Percentiles rank a stretch among this genome's conserved stretches.
These are phyloP conservation scores for Chaetomium sp. DNA, from an alignment of 2,329 filamentous ascomycete species.

Conservation along the genomic window DNA sequence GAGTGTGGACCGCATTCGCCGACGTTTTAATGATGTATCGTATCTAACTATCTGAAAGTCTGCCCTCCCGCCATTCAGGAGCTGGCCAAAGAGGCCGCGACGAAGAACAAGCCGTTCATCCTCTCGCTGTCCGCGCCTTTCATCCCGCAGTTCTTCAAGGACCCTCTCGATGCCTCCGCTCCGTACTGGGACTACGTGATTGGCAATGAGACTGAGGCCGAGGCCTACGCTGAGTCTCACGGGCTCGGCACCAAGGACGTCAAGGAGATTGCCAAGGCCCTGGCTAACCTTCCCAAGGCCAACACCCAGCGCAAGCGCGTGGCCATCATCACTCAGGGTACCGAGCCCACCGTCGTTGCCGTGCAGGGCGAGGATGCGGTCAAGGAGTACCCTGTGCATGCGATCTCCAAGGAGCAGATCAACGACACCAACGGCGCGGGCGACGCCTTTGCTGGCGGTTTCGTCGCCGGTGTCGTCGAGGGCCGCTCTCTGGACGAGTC, in stretches of 20 bases:
- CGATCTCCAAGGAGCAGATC: slow-evolving; percentile 71
- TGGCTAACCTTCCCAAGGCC: slow-evolving; percentile 87
- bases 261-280: slow-evolving; percentile 73
- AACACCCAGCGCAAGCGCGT: slow-evolving; percentile 78
- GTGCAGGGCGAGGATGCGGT: slow-evolving; percentile 63
- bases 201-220: slow-evolving; percentile 94
- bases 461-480: slow-evolving; percentile 81
- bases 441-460: slow-evolving; percentile 93
- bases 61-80: slow-evolving; percentile 86
- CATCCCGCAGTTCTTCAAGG: slow-evolving; percentile 97
- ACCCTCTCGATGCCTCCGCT: slow-evolving; percentile 75
- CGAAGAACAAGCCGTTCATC: slow-evolving; percentile 84
- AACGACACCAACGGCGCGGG: slow-evolving; percentile 95
- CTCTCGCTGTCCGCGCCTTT: slow-evolving; percentile 93
- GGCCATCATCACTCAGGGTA: slow-evolving; percentile 93
- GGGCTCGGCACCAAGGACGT: slow-evolving; percentile 68
- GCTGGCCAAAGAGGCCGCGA: slow-evolving; percentile 81
- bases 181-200: slow-evolving; percentile 95
- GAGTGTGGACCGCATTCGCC: slow-evolving; percentile 11
- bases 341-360: slow-evolving; percentile 80
- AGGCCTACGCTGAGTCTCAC: slow-evolving; percentile 79
- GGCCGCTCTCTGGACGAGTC: slow-evolving; percentile 71
- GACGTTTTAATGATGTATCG: not conserved
- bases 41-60: slow-evolving; percentile 41
- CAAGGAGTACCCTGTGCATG: slow-evolving; percentile 73